Conservation (phyloP, 2,329 filamentous ascomycete genomes). For the Cladosporium halotolerans region DNA sequence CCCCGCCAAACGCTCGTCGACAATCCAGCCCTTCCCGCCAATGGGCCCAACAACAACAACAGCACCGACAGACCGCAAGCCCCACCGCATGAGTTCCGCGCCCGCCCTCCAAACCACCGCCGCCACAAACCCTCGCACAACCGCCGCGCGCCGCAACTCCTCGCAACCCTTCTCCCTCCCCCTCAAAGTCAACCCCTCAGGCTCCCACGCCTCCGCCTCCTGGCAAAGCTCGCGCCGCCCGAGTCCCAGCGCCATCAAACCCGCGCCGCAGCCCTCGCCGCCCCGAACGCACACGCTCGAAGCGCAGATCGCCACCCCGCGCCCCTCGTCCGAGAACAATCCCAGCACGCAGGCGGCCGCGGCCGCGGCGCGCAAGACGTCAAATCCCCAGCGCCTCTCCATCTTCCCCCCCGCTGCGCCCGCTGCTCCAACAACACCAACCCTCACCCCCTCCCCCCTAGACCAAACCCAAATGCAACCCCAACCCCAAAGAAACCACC, state of each 20-base stretch:
- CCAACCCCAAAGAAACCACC: constrained; percentile 12
- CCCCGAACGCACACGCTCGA: constrained; percentile 17
- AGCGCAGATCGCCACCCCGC: constrained; percentile 18
- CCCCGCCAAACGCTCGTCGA: constrained; percentile 11
- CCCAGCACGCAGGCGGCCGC: background rate
- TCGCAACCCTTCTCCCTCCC: constrained; percentile 26
- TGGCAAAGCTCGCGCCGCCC: constrained; percentile 6
- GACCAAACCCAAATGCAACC: background rate
- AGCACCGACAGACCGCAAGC: background rate
- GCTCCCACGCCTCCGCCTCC: constrained; percentile 1
- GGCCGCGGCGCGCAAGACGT: background rate
- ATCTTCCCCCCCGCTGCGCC: constrained; percentile 16
- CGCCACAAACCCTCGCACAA: background rate
- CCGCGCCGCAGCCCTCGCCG: background rate
- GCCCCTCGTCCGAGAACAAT: background rate
- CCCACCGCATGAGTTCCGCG: constrained; percentile 11
- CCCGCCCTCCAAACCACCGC: background rate
- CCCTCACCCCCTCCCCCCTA: constrained; percentile 8
- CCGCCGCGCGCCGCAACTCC: constrained; percentile 11
- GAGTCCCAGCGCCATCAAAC: background rate
- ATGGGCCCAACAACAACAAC: too few species aligned
- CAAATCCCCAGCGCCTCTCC: constrained; percentile 15
- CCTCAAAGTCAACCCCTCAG: constrained; percentile 29
- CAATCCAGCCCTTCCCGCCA: constrained; percentile 11
- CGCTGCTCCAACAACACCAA: background rate